A percentile compares a stretch with the other conserved stretches of the same genome.
Evolutionary conservation across 176 grass and related monocot genomes (phyloP).

Genomic region (Eleusine coracana): DNA sequence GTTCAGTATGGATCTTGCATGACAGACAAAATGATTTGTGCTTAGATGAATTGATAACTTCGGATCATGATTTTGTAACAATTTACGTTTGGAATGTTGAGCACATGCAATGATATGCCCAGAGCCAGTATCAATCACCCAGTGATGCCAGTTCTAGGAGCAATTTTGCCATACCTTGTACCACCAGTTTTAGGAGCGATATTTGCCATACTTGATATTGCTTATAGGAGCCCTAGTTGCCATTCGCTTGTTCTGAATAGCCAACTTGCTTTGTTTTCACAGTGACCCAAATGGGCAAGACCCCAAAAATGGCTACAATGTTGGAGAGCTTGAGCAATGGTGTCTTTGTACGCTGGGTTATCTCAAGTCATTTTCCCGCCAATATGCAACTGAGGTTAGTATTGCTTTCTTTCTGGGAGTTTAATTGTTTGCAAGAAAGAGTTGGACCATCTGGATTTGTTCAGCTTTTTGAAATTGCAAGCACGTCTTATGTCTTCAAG

Average conservation of each 20-base stretch:
- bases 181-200: neutral
- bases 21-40: neutral
- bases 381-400: constrained; percentile 93
- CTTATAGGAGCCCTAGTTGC: neutral
- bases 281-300: constrained; percentile 66
- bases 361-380: constrained; percentile 93
- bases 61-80: neutral
- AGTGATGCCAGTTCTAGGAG: neutral
- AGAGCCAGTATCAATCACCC: neutral
- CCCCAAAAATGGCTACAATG: constrained; percentile 46
- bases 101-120: constrained; percentile 12
- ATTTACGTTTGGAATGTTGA: neutral
- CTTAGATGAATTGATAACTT: constrained; percentile 30
- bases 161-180: neutral
- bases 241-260: neutral
- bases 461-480: neutral
- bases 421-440: constrained; percentile 10
- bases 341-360: constrained; percentile 88
- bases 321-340: constrained; percentile 93
- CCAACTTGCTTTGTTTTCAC: constrained; percentile 45
- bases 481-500: neutral
- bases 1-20: neutral
- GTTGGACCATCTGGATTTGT: neutral
- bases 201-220: neutral
- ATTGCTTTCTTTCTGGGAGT: neutral